Base-by-base conservation (phyloP, 2,329 filamentous ascomycete species). In the Verticillium dahliae region DNA sequence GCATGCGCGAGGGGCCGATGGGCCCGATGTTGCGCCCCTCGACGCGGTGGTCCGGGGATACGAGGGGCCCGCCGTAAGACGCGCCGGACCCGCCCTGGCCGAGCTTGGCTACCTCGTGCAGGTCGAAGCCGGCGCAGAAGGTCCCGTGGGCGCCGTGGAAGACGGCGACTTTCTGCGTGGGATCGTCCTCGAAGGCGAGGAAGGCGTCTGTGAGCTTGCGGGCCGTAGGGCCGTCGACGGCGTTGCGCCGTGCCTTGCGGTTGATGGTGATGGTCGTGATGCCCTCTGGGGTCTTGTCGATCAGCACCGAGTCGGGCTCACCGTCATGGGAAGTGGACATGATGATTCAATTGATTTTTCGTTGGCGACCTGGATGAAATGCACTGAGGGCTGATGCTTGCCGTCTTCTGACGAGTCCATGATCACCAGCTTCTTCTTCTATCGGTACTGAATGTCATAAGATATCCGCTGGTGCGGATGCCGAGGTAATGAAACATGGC, bases 191-290 rank as follows among this genome's bases (percentile, higher is more conserved):
- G 62, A 84, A 86, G 6, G 66, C 66, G 1, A 77, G 67, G 65
- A 86, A 77, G 5, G 81, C 79, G 0, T 74, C 67, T 33, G 79
- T 78, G 6, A 86, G 76, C 39, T 76, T 76, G 35, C 70, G 70
- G 2, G 77, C 82, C 4, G 83, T 84, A 1, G 73, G 62, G 1
- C 73, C 69, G 64, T 85, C 76, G 50, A 86, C 76, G 13, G 82
- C 83, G 66, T 86, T 86, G 31, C 77, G 74, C 13, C 78, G 69
- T 0, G 74, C 73, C 27, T 31, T 4, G n/a, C 82, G 78, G 69
- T 82, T 79, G 65, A 86, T 77, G n/a, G 79, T 77, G 61, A 86
- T 81, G n/a, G 76, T 80, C 0, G 81, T 81, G 66, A 86, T 82
- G 56, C 81, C 81, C 1, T 73, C 68, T 0, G 60, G 10, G 18